phyloP scores from a whole-genome alignment of 768 basidiomycete genomes.

The Cantharellus anzutake region DNA sequence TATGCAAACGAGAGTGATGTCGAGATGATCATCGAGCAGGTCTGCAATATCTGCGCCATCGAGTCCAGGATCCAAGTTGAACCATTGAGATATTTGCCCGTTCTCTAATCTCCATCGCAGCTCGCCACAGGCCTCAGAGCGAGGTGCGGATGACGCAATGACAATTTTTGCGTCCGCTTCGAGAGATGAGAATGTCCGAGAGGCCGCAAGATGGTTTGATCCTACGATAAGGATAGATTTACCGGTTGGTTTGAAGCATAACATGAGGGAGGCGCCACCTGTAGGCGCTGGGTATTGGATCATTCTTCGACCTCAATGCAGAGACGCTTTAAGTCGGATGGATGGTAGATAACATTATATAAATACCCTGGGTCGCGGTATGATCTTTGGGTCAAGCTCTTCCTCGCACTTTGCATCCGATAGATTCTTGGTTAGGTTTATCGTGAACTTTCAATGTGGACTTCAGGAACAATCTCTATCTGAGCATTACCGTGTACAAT shows the following conservation, averaged over 20 bases:
- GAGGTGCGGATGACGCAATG: constrained; percentile 36
- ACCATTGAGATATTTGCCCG: constrained; percentile 31
- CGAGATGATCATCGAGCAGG: constrained; percentile 22
- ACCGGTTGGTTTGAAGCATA: constrained; percentile 46
- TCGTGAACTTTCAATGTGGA: no score
- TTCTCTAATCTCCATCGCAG: constrained; percentile 40
- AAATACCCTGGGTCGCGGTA: no score
- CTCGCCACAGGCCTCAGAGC: constrained; percentile 42
- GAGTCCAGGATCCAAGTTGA: constrained; percentile 28
- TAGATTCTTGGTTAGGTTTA: not conserved
- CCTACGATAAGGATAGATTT: constrained; percentile 55
- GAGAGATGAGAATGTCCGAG: constrained; percentile 63
- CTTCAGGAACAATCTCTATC: no score
- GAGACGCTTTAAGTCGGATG: not conserved
- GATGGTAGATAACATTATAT: no score
- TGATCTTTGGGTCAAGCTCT: no score
- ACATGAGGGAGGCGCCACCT: constrained; percentile 52
- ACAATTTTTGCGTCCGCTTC: constrained; percentile 61
- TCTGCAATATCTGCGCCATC: constrained; percentile 15
- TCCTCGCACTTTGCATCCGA: not conserved
- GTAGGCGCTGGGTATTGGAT: constrained; percentile 14
- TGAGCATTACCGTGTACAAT: no score
- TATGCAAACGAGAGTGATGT: constrained; percentile 45
- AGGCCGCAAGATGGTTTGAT: constrained; percentile 58
- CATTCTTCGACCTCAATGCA: not conserved